Conservation (phyloP, 1,284 basidiomycete genomes). For the Pisolithus thermaeus region DNA sequence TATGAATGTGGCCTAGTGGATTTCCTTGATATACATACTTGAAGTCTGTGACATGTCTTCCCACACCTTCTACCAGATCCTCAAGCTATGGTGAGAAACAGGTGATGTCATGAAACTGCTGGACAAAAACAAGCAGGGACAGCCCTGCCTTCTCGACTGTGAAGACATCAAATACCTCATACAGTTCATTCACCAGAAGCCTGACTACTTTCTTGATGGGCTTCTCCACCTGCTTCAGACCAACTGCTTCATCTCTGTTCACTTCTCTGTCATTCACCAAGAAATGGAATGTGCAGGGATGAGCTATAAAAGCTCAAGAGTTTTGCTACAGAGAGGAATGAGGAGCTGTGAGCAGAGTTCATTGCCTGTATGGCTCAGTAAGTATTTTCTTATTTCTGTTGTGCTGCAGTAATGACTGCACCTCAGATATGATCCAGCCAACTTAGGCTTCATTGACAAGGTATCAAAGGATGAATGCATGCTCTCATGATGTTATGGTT, state of each 20-base stretch:
- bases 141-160: neutral
- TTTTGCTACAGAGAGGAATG: neutral
- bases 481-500: neutral
- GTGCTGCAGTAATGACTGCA: no score
- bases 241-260: neutral
- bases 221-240: neutral
- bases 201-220: neutral
- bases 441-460: neutral
- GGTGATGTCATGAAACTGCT: no score
- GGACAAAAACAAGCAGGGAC: neutral
- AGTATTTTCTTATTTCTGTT: no score
- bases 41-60: no score
- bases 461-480: neutral
- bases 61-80: no score
- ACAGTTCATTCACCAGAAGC: neutral
- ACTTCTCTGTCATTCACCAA: neutral
- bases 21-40: no score
- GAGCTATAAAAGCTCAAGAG: neutral
- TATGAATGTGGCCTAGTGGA: no score
- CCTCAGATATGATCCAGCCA: neutral
- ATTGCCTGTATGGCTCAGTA: neutral
- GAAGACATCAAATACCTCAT: neutral
- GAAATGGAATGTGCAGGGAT: neutral
- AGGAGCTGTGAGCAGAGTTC: neutral
- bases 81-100: no score